Evolutionary conservation across 1,139 yeast species (phyloP).

Genomic region (Protomyces macrosporus): DNA sequence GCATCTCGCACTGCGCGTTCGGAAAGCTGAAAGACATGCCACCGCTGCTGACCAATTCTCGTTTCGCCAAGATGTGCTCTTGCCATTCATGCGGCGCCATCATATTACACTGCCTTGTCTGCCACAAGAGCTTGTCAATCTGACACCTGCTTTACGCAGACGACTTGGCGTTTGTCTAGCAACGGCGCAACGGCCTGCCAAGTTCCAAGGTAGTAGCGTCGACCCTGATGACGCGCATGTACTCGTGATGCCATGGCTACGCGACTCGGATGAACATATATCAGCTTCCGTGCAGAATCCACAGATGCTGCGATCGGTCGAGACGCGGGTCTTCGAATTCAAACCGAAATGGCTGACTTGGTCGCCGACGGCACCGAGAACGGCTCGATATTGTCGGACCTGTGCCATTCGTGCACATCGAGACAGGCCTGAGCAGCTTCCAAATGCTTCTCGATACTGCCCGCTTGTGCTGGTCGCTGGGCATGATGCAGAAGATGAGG

Average conservation of each 20-base stretch:
- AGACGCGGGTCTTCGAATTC: slow-evolving; percentile 37
- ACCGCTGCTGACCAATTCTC: neutral
- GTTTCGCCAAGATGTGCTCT: neutral
- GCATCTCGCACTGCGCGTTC: neutral
- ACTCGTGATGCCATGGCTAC: neutral
- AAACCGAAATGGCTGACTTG: slow-evolving; percentile 48
- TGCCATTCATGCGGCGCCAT: neutral
- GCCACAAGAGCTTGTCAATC: neutral
- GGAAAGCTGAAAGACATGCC: neutral
- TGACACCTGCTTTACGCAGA: neutral
- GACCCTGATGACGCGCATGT: neutral
- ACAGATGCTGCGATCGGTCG: too few species aligned
- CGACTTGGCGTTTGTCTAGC: too few species aligned
- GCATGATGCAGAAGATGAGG: too few species aligned
- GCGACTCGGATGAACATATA: neutral
- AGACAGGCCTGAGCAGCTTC: slow-evolving; percentile 26
- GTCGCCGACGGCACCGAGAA: slow-evolving; percentile 40
- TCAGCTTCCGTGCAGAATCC: too few species aligned
- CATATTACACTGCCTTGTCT: neutral
- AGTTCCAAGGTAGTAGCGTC: neutral
- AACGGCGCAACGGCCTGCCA: neutral
- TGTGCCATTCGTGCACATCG: slow-evolving; percentile 43
- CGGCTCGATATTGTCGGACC: slow-evolving; percentile 41
- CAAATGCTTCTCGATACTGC: slow-evolving; percentile 37
- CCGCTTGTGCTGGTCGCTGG: slow-evolving; percentile 38